Evolutionary conservation across 345 rosid genomes (phyloP).

Genomic region (Eucalyptus globulus): DNA sequence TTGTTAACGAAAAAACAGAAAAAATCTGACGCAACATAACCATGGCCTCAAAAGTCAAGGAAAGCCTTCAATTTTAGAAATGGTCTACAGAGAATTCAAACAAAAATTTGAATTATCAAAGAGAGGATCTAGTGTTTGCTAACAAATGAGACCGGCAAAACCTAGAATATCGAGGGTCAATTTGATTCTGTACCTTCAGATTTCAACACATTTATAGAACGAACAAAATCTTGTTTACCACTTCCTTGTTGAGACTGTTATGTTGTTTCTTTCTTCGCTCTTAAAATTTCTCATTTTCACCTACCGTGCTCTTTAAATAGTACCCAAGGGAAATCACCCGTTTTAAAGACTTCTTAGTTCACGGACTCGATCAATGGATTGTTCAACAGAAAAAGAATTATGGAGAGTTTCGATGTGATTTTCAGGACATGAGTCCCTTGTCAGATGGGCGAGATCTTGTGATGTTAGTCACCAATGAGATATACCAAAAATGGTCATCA

Average conservation of each 20-base stretch:
- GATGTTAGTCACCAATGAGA: neutral
- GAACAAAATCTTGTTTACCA: neutral
- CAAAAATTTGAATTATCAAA: neutral
- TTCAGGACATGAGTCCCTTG: neutral
- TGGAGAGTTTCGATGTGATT: neutral
- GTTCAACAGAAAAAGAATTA: neutral
- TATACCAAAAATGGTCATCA: neutral
- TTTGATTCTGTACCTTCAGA: neutral
- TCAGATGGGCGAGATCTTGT: neutral
- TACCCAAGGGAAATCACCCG: neutral
- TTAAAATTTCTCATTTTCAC: neutral
- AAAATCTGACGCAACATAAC: neutral
- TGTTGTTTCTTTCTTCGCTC: neutral
- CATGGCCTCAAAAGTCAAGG: neutral
- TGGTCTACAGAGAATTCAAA: neutral
- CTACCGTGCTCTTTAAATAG: neutral
- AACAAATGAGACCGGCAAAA: neutral
- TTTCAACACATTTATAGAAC: neutral
- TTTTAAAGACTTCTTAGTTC: neutral
- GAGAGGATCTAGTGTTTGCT: neutral
- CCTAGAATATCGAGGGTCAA: neutral
- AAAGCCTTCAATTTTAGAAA: neutral
- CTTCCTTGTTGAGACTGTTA: neutral
- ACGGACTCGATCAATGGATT: neutral
- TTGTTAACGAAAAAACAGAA: neutral